Evolutionary conservation across 345 rosid genomes (phyloP), one percentile per base, ranked within the genome.

Genomic region (Moricandia arvensis): DNA sequence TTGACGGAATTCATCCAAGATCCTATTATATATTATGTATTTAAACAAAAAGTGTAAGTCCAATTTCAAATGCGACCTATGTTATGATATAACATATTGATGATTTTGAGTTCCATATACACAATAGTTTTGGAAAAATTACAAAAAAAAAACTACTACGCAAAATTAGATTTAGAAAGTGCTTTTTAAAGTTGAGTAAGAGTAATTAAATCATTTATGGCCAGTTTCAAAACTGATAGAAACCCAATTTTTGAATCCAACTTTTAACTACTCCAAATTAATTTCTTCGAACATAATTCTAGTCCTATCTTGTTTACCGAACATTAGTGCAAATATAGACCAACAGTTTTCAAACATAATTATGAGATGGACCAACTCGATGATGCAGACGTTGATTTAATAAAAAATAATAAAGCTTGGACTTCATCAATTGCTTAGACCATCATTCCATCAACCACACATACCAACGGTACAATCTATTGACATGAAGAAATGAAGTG

Each of bases 391-490:
- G 2, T 41, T 43, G 35, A 17, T 57, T 66, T 30, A 73, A 64
- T 24, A 51, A 57, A 38, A 41, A 31, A 16, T 18, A 30, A 8
- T 17, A 13, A 66, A 57, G 11, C 43, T 65, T 4, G 26, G 65
- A 27, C 33, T 74, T 65, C 26, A 66, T 66, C 66, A 55, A 57
- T 43, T 57, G 72, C 35, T 58, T 66, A 43, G 16, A 43, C 49
- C 49, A 43, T 43, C 49, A 13, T 11, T 59, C 24, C 78, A n/a
- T n/a, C n/a, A n/a, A n/a, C n/a, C n/a, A 33, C 34, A 74, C 59
- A 43, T 24, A 18, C 18, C 16, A 75, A 45, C 60, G 66, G 29
- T 34, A 58, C 29, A 59, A 49, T 59, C 58, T 21, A 21, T 21
- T 21, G 24, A 21, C 24, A 21, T 21, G 24, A 21, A 21, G 24